Conservation (phyloP, 257 asterid species). For the Marsdenia floribunda region DNA sequence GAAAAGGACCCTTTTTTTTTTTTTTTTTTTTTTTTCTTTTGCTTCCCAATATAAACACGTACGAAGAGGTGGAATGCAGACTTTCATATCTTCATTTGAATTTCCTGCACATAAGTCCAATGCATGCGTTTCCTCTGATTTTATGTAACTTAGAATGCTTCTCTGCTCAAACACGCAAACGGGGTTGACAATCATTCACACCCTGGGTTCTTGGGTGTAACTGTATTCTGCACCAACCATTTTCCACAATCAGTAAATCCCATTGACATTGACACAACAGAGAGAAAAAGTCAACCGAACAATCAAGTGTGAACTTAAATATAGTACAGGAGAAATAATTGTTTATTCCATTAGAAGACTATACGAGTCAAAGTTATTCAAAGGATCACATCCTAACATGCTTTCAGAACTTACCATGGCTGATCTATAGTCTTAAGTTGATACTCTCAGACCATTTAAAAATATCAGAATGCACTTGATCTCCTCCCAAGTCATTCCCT, state of each 20-base stretch:
- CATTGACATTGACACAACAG: not conserved
- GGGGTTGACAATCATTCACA: not conserved
- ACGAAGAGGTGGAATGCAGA: not conserved
- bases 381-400: not conserved
- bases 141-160: not conserved
- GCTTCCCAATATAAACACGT: not conserved
- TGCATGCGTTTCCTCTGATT: not conserved
- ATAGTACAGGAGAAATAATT: not conserved
- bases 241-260: not conserved
- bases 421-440: slow-evolving; percentile 41
- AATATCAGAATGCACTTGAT: slow-evolving; percentile 61
- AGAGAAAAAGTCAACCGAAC: not conserved
- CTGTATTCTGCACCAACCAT: not conserved
- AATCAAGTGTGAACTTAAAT: not conserved
- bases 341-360: not conserved
- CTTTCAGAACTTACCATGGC: not conserved
- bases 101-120: not conserved
- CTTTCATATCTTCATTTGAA: not conserved
- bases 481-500: slow-evolving; percentile 74
- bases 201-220: not conserved
- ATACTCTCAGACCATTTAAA: slow-evolving; percentile 74
- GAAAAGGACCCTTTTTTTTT: not conserved
- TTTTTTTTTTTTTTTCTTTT: not conserved
- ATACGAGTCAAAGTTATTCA: not conserved
- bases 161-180: not conserved